Evolutionary conservation across 2,329 filamentous ascomycete species (phyloP).

Genomic region (Coniella lustricola): DNA sequence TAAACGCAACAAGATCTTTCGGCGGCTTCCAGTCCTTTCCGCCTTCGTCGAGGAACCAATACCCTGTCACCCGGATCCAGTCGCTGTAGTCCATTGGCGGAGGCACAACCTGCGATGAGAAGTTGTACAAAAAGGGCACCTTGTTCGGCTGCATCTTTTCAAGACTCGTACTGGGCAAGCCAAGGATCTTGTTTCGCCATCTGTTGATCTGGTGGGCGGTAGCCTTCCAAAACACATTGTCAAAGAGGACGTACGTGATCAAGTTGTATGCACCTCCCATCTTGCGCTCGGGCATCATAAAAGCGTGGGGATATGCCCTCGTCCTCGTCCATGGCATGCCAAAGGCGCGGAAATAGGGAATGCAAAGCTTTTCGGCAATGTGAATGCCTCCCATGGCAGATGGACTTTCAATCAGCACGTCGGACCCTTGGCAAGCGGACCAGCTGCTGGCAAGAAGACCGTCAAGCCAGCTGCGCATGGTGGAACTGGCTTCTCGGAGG

Average conservation of each 20-base stretch:
- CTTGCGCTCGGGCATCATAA: slow-evolving; percentile 85
- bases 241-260: slow-evolving; percentile 92
- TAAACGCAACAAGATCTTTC: slow-evolving; percentile 70
- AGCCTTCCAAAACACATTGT: slow-evolving; percentile 93
- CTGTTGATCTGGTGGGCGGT: slow-evolving; percentile 86
- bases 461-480: slow-evolving; percentile 93
- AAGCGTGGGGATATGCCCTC: slow-evolving; percentile 91
- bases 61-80: slow-evolving; percentile 95
- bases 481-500: slow-evolving; percentile 74
- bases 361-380: slow-evolving; percentile 84
- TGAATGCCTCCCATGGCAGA: slow-evolving; percentile 97
- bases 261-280: slow-evolving; percentile 95
- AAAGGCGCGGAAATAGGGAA: slow-evolving; percentile 95
- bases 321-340: slow-evolving; percentile 99
- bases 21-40: slow-evolving; percentile 62
- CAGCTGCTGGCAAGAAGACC: slow-evolving; percentile 77
- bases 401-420: slow-evolving; percentile 89
- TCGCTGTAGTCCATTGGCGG: slow-evolving; percentile 93
- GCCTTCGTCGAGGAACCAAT: slow-evolving; percentile 91
- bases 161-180: slow-evolving; percentile 71
- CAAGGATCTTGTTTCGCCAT: slow-evolving; percentile 78
- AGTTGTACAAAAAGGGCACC: slow-evolving; percentile 98
- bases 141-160: slow-evolving; percentile 94
- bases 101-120: slow-evolving; percentile 87
- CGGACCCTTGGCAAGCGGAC: slow-evolving; percentile 75